Evolutionary conservation across 345 rosid genomes (phyloP), one percentile per base, ranked within the genome.

Genomic region (Salix purpurea): DNA sequence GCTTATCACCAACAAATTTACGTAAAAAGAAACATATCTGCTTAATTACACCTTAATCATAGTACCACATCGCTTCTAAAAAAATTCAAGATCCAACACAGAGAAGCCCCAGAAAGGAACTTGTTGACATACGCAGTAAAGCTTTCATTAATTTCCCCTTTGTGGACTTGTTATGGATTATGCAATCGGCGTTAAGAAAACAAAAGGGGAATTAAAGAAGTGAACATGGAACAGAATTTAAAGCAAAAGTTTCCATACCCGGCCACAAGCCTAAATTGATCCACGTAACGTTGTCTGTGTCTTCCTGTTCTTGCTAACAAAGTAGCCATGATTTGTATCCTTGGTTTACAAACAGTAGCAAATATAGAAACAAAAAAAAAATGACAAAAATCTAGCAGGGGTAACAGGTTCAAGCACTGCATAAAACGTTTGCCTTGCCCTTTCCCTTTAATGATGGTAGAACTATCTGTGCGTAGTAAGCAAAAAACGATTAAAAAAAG

Each of bases 261-360:
- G 19, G 90, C 79, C 0, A 87, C 88, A 72, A 85, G 88, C 81
- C 90, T 87, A 24, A 87, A 76, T 26, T 83, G 85, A 75, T 79
- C 86, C 56, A 80, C 74, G 61, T 87, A 87, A 67, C 90, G 85
- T 68, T 87, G 90, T 65, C 73, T 84, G n/a, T 74, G 80, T 70
- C 90, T 85, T 18, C 87, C 90, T 34, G 80, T 84, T 74, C 90
- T 66, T 18, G 87, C 90, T 6, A 60, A 24, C 54, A 74, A 34
- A 69, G 68, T 62, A 28, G 87, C 72, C 89, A 86, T 86, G 76
- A 26, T 50, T 15, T 30, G 26, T 6, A 18, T 52, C 71, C 52
- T 39, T n/a, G 11, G 23, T n/a, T 11, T 37, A 2, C 7, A 0
- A 9, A 18, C 21, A 28, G 6, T 46, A 19, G 19, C 6, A 4